Base-by-base conservation (phyloP, 1,139 yeast species). In the Zygosaccharomyces pseudobailii region DNA sequence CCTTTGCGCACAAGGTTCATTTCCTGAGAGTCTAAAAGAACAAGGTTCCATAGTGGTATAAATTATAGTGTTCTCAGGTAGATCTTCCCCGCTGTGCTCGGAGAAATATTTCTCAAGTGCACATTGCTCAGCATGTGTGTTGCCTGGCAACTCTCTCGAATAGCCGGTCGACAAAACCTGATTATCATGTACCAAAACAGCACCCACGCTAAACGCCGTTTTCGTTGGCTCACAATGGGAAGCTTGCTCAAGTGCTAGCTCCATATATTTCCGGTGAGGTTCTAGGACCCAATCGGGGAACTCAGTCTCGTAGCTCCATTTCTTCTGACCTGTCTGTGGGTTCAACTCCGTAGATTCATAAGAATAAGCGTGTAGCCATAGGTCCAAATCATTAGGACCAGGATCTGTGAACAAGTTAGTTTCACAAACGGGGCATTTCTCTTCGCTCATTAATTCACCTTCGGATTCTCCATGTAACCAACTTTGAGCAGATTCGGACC, bases 1-100 rank as follows among this genome's bases (percentile, higher is more conserved):
- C 36, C 97, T 74, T 53, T 89, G 90, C 2, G 81, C 82, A 67
- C 99, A 92, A 0, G 98, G 96, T 45, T 75, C 63, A 58, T 90
- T 90, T 0, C 98, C 98, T 65, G 97, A 89, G 35, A 92, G 71
- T 47, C 99, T 73, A 49, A 79, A 77, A 2, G 95, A 83, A 63
- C 99, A 94, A 0, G 99, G 99, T 61, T 94, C 99, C 98, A 94
- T 94, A 0, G 97, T 87, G 0, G 98, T 92, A 66, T 87, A 94
- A 9, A 92, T 69, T 37, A 85, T 88, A 0, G 95, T 80, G 0
- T 96, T 96, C 17, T 61, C 63, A 0, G 97, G 97, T 0, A 88
- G 73, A 4, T 71, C 71, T 4, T 63, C 55, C 1, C 60, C 55
- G 3, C 78, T 77, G n/a, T 59, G 56, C 45, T 56, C 45, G 3